Conservation (phyloP, 805 yeast genomes). For the Metschnikowia baotianmanensis region DNA sequence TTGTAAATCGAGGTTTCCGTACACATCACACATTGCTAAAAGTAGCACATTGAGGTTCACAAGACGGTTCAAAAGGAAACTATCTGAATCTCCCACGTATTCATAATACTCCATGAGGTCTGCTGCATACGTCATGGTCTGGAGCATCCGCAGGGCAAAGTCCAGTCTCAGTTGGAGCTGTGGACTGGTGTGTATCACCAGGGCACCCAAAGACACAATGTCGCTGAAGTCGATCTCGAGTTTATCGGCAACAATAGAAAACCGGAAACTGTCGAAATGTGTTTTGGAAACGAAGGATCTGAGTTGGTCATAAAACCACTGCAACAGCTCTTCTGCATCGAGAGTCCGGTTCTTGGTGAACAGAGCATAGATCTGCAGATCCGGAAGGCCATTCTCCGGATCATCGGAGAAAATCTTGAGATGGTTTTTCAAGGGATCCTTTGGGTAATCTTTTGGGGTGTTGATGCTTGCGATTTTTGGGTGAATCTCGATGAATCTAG, state of each 20-base stretch:
- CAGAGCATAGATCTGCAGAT: too few relatives aligned
- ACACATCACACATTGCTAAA: neutral
- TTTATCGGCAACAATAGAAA: neutral
- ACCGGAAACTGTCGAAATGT: conserved; percentile 5
- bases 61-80: conserved; percentile 1
- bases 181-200: neutral
- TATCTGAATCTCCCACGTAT: neutral
- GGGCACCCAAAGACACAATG: neutral
- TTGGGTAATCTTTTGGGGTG: too few relatives aligned
- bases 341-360: neutral
- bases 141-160: neutral
- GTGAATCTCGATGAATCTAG: too few relatives aligned
- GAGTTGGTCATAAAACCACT: conserved; percentile 1
- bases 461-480: too few relatives aligned
- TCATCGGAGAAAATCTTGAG: too few relatives aligned
- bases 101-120: neutral
- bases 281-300: neutral
- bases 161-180: neutral
- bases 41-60: conserved; percentile 1
- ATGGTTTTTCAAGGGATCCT: too few relatives aligned
- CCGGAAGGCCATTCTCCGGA: neutral
- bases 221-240: neutral
- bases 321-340: neutral
- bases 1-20: neutral
- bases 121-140: neutral